Evolutionary conservation across 495 filamentous ascomycete species (phyloP), one percentile per base, ranked within the genome.

Genomic region (Hyaloscypha bicolor): DNA sequence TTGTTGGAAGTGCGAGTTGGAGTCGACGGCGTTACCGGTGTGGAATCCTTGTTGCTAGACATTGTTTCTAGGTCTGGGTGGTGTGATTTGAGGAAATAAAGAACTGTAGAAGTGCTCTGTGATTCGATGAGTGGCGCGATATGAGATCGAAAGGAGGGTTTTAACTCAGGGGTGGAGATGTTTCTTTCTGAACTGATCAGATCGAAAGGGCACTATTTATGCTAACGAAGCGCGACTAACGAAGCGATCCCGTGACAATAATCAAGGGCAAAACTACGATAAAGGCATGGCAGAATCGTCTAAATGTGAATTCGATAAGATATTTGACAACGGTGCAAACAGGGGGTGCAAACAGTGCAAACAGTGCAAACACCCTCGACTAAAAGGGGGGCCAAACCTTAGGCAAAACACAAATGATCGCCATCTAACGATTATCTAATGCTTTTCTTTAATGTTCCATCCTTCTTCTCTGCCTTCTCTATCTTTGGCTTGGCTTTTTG

Each of bases 401-500:
- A 37, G 8, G 6, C 35, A 6, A 37, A 8, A 37, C 8, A 1
- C 35, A 37, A 37, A 37, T 37, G 35, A 1, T 37, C 35, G 35
- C 35, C 35, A 37, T 37, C 35, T 37, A 8, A 37, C 42, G 16
- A 48, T 12, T 14, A 48, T 19, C 42, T 51, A 19, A 60, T 31
- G 21, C 25, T 35, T 55, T 45, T 37, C 35, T 51, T 51, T 25
- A n/a, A 25, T 35, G 62, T 53, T 51, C 61, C 62, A 42, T 60
- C 60, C 22, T 59, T 66, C 55, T 60, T 60, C n/a, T 33, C 63
- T n/a, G 42, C 58, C 55, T 62, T 58, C 21, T 65, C 65, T 21
- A 65, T 29, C 19, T 68, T 69, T 6, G 71, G 68, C n/a, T 59
- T 69, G 0, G 59, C 71, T 52, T 71, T 73, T 60, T 76, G 66